Evolutionary conservation across 1,139 yeast species (phyloP), one percentile per base, ranked within the genome.

Genomic region (Kazachstania sp.): DNA sequence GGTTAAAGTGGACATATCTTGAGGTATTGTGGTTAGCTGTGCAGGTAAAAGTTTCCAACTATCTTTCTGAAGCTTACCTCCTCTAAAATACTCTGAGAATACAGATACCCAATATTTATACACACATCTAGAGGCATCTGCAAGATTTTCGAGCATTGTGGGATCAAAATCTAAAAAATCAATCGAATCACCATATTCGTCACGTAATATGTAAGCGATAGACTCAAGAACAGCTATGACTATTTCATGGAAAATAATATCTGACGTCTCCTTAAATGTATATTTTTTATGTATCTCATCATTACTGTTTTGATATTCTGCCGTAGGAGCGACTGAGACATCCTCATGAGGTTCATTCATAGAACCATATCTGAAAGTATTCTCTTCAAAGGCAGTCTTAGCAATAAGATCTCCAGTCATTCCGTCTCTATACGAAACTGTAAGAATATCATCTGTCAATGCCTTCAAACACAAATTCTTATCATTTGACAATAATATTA

Each of bases 401-500:
- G 84, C 82, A 32, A 87, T 83, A 36, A 76, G 52, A 19, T 69
- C 65, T 0, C 88, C 85, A 2, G 78, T 73, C 84, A 86, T 79
- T 0, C 71, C 75, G 15, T 70, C 64, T 28, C 79, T 68, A 56
- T 67, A 83, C 3, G 88, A 80, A 0, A 87, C 81, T 0, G 96
- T 86, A 36, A 79, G 67, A 0, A 87, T 62, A 0, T 72, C 81
- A 57, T 86, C 81, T 1, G 81, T 65, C 45, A 88, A 68, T 0
- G 96, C 95, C 61, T 83, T 85, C 52, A 77, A 66, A 62, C 96
- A 86, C 19, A 90, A 69, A 60, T 88, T 88, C 55, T 81, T 83
- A 62, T 90, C 97, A 62, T 88, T 85, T 0, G 95, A 83, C 45
- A 87, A 58, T 31, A 86, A 64, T 4, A 87, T 75, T 4, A 83